A percentile compares a stretch with the other conserved stretches of the same genome.
These are phyloP conservation scores for Microbotryum lychnidis-dioicae DNA, from an alignment of 1,284 basidiomycete species.

Conservation along the genomic window DNA sequence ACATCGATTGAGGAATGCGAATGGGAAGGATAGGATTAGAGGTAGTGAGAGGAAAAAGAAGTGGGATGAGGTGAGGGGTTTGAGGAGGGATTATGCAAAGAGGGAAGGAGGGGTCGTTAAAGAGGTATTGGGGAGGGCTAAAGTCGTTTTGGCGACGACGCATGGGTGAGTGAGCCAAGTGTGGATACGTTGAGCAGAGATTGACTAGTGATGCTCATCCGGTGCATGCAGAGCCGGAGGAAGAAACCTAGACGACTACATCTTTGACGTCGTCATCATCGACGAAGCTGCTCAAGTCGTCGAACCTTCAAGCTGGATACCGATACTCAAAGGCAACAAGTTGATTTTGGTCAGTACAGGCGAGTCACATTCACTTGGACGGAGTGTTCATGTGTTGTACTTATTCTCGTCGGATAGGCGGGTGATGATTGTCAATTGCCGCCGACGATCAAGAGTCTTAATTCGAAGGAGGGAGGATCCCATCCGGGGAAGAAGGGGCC, in stretches of 20 bases:
- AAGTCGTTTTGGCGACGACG: constrained; percentile 84
- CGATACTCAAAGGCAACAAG: constrained; percentile 79
- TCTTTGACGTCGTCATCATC: constrained; percentile 86
- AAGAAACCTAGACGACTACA: constrained; percentile 60
- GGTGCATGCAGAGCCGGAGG: constrained; percentile 52
- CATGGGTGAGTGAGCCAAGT: constrained; percentile 50
- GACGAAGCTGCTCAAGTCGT: constrained; percentile 94
- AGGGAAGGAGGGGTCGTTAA: constrained; percentile 75
- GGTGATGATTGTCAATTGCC: constrained; percentile 55
- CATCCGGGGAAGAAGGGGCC: constrained; percentile 16
- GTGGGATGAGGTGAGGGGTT: constrained; percentile 82
- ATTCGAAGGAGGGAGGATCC: constrained; percentile 1
- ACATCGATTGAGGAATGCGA: constrained; percentile 50
- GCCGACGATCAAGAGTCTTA: constrained; percentile 70
- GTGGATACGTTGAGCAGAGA: constrained; percentile 4
- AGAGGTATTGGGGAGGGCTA: constrained; percentile 66
- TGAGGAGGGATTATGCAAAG: constrained; percentile 87
- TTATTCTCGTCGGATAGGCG: constrained; percentile 27
- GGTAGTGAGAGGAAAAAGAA: constrained; percentile 74
- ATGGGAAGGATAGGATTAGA: constrained; percentile 65
- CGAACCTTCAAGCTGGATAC: constrained; percentile 96
- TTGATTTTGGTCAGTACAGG: constrained; percentile 66
- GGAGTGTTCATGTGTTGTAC: too few species aligned
- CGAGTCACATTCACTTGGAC: too few species aligned
- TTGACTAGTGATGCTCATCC: background rate